Evolutionary conservation across 352 stramenopile genomes (phyloP).

Genomic region (Pythium biforme): DNA sequence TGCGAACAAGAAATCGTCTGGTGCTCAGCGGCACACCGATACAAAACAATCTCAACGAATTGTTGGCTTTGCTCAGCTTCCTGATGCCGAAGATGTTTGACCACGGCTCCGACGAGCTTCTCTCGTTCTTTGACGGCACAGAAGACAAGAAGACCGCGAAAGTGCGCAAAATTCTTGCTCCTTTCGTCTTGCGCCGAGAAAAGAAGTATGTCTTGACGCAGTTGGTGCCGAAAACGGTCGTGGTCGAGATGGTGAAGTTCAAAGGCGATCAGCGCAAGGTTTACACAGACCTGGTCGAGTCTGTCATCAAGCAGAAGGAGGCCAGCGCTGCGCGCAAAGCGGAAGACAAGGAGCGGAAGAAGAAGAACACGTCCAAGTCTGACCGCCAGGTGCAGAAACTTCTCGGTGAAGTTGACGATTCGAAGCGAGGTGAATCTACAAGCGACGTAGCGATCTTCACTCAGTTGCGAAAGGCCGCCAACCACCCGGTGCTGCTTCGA

Average conservation of each 20-base stretch:
- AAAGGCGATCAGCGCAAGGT: conserved; percentile 68
- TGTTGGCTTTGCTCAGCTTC: conserved; percentile 90
- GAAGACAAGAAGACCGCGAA: conserved; percentile 82
- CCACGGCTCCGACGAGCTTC: conserved; percentile 73
- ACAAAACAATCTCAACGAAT: conserved; percentile 87
- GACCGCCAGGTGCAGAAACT: conserved; percentile 50
- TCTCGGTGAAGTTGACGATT: conserved; percentile 28
- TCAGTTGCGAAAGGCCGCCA: conserved; percentile 95
- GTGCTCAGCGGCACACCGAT: conserved; percentile 89
- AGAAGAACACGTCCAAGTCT: conserved; percentile 46
- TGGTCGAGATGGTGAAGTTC: conserved; percentile 85
- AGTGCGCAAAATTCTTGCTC: conserved; percentile 93
- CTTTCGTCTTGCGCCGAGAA: conserved; percentile 95
- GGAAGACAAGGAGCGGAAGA: conserved; percentile 58
- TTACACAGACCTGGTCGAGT: conserved; percentile 83
- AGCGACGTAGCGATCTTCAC: conserved; percentile 90
- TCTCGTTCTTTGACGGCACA: conserved; percentile 80
- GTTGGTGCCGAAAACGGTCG: conserved; percentile 82
- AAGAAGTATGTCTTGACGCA: conserved; percentile 96
- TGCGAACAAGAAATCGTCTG: conserved; percentile 70
- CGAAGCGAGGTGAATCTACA: conserved; percentile 22
- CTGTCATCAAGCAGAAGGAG: conserved; percentile 67
- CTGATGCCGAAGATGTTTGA: conserved; percentile 92
- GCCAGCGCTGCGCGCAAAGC: conserved; percentile 38
- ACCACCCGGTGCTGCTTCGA: conserved; percentile 95